phyloP scores from a whole-genome alignment of 108 stramenopile species.

The Mediolabrus comicus region DNA sequence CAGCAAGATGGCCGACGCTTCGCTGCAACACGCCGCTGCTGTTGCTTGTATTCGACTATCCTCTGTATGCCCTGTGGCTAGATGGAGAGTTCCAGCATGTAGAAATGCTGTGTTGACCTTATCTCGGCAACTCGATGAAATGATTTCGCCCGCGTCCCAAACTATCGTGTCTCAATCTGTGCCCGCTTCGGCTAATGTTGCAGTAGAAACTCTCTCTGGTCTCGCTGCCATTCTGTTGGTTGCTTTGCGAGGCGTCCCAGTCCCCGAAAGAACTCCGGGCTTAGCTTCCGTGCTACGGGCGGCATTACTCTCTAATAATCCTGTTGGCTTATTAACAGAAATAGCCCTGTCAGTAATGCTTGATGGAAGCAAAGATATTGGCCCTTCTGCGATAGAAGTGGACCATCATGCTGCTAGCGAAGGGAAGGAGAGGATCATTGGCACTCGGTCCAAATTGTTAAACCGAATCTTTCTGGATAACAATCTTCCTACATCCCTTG shows the following conservation, averaged over 20 bases:
- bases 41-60: slow-evolving; percentile 58
- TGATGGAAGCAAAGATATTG: slow-evolving; percentile 50
- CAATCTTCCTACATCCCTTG: slow-evolving; percentile 10
- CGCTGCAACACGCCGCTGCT: slow-evolving; percentile 33
- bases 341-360: slow-evolving; percentile 65
- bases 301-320: slow-evolving; percentile 31
- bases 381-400: slow-evolving; percentile 14
- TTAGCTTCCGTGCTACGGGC: slow-evolving; percentile 44
- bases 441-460: slow-evolving; percentile 19
- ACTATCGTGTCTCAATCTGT: not conserved
- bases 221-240: slow-evolving; percentile 53
- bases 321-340: slow-evolving; percentile 59
- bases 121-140: slow-evolving; percentile 40
- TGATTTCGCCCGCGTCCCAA: slow-evolving; percentile 1
- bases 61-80: slow-evolving; percentile 54
- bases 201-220: slow-evolving; percentile 41
- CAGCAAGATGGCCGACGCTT: slow-evolving; percentile 7
- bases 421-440: slow-evolving; percentile 11
- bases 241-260: slow-evolving; percentile 58
- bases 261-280: slow-evolving; percentile 50
- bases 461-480: slow-evolving; percentile 29
- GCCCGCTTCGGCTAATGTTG: slow-evolving; percentile 7
- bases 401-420: not conserved
- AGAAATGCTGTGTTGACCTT: slow-evolving; percentile 45
- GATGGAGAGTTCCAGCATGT: slow-evolving; percentile 54